These are phyloP conservation scores for Sugiyamaella americana DNA, from an alignment of 805 yeast species.

Conservation along the genomic window DNA sequence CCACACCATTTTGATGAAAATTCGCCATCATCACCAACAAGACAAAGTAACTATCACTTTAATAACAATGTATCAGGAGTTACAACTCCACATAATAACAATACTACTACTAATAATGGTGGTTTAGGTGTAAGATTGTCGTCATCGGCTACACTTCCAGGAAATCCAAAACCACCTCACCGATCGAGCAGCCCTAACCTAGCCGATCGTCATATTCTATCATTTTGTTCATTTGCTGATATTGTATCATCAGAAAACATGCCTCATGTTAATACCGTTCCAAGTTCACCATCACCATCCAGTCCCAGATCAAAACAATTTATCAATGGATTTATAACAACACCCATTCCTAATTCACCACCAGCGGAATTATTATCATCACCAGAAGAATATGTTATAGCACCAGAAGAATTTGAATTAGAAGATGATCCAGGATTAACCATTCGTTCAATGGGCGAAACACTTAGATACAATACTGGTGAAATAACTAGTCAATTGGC, in stretches of 20 bases:
- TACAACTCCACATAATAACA: neutral
- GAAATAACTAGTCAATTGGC: constrained; percentile 2
- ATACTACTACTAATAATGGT: neutral
- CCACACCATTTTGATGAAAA: neutral
- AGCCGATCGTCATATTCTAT: constrained; percentile 23
- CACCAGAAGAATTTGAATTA: neutral
- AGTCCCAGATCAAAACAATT: neutral
- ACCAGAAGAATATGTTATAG: neutral
- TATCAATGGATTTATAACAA: neutral
- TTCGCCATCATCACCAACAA: neutral
- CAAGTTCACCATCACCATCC: neutral
- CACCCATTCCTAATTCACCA: neutral
- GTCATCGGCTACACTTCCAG: too few species aligned
- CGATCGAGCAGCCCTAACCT: neutral
- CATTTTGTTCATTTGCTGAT: constrained; percentile 75
- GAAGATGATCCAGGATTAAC: neutral
- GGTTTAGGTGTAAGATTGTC: constrained; percentile 4
- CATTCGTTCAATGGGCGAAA: constrained; percentile 1
- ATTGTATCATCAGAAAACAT: constrained; percentile 57
- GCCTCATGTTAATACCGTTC: constrained; percentile 14
- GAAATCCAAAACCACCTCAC: constrained; percentile 4
- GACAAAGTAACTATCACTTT: neutral
- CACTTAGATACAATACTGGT: constrained; percentile 3
- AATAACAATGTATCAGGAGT: neutral
- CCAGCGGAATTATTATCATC: neutral